Evolutionary conservation across 2,329 filamentous ascomycete genomes (phyloP), one percentile per base, ranked within the genome.

Genomic region (Dothidotthia symphoricarpi): DNA sequence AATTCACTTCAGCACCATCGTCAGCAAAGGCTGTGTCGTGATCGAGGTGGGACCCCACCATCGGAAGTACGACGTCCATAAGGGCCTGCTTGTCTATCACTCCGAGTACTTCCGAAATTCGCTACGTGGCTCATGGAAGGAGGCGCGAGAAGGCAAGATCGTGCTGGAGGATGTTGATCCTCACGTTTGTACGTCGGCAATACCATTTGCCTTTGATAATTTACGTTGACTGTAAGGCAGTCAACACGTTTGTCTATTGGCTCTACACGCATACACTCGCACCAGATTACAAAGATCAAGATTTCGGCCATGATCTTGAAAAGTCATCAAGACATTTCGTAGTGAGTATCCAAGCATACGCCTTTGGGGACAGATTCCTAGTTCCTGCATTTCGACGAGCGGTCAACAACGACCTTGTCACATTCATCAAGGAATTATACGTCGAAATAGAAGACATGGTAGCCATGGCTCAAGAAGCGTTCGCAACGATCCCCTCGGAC

Each of bases 41-140:
- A 12, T 52, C 25, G 32, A 39, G 16, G 28, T 54, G 8, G 49
- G 46, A 4, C 26, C 32, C 3, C 28, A 49, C 3, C 24, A 16
- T 3, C 39, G 16, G n/a, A 38, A 26, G 10, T 50, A 41, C 28
- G 9, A 35, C 7, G 27, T 49, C 4, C 49, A 55, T 32, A 45
- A 46, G 24, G 30, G 22, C 3, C 13, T 53, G 1, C 30, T 57
- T 0, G 25, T 14, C 4, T 28, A 44, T 9, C 37, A 48, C 13
- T 50, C 47, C 0, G 45, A 39, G 1, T 55, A 48, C 31, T 56
- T 53, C 25, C 29, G 38, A 9, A 43, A 39, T 1, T 49, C 51
- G 3, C 27, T 54, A 5, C 25, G 25, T 7, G 39, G 48, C 7
- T 24, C 32, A 3, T 53, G 50, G 40, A 36, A 26, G 13, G 39